phyloP scores from a whole-genome alignment of 352 stramenopile species.

The Phytophthora crassamura region DNA sequence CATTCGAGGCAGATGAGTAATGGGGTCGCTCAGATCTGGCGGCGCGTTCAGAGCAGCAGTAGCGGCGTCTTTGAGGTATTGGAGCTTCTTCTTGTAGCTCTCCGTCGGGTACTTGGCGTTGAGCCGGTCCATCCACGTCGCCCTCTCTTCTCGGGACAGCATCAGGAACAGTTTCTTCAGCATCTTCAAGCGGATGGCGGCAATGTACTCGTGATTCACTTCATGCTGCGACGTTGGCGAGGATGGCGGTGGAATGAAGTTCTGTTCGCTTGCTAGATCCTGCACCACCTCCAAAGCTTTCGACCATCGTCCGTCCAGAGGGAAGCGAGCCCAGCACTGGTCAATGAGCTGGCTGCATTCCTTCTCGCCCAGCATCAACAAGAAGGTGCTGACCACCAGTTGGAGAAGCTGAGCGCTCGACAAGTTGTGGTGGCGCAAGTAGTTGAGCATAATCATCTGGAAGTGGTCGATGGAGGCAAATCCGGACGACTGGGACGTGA shows the following conservation, averaged over 20 bases:
- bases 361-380: conserved; percentile 56
- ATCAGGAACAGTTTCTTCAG: conserved; percentile 66
- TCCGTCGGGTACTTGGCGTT: conserved; percentile 55
- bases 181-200: conserved; percentile 46
- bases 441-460: conserved; percentile 70
- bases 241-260: background rate
- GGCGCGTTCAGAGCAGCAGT: conserved; percentile 17
- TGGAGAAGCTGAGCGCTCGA: conserved; percentile 55
- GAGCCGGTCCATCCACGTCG: conserved; percentile 58
- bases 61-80: conserved; percentile 23
- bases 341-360: conserved; percentile 52
- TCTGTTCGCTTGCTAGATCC: conserved; percentile 39
- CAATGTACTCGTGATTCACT: conserved; percentile 33
- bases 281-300: conserved; percentile 55
- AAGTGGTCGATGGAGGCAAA: conserved; percentile 55
- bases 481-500: conserved; percentile 7
- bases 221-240: conserved; percentile 8
- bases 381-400: conserved; percentile 48
- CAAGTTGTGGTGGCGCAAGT: conserved; percentile 55
- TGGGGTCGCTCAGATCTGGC: conserved; percentile 41
- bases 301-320: conserved; percentile 45
- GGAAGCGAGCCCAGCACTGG: conserved; percentile 45
- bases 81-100: conserved; percentile 43
- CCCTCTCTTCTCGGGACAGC: conserved; percentile 57
- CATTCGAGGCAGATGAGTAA: conserved; percentile 42